Evolutionary conservation across 352 stramenopile species (phyloP), one percentile per base, ranked within the genome.

Genomic region (Phytopythium chamaehyphon): DNA sequence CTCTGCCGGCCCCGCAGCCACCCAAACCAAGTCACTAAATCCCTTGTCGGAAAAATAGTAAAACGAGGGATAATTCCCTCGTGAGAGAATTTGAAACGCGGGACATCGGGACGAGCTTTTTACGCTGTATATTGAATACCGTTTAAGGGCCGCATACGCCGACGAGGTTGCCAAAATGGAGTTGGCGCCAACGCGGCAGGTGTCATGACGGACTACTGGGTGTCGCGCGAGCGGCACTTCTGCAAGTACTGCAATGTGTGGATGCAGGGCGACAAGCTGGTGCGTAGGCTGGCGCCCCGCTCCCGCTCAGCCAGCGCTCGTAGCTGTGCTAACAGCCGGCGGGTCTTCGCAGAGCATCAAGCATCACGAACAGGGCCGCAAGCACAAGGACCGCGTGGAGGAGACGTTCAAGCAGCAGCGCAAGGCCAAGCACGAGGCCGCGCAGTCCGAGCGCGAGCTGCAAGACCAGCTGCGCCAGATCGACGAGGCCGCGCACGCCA

Each of bases 181-280:
- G 44, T 11, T 31, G 18, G 31, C 6, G 19, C 10, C 31, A 55
- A 15, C 22, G 22, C 22, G 12, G 23, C 16, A 33, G 33, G 21
- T 22, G 40, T 21, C 31, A 91, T 91, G 81, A 61, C 61, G 55
- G 81, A 86, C 66, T 83, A 85, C 46, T 83, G 75, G 73, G 69
- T 73, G 58, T 87, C 75, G 2, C 62, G 62, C 19, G 76, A 92
- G 67, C 71, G 76, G 37, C 77, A 95, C 52, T 89, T 83, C 58
- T 95, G 85, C 81, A 87, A 88, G 68, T 90, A 78, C 54, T 95
- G 85, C 81, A 93, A 95, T 85, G 76, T 71, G 46, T 95, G 85
- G 85, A 88, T 88, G 66, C 83, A 88, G 38, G 69, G 71, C 23
- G 85, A 95, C 55, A 90, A 84, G 61, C 48, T 73, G 48, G 79